A percentile compares a stretch with the other conserved stretches of the same genome.
Conservation (phyloP, 2,329 filamentous ascomycete genomes). For the Fusarium sp. region DNA sequence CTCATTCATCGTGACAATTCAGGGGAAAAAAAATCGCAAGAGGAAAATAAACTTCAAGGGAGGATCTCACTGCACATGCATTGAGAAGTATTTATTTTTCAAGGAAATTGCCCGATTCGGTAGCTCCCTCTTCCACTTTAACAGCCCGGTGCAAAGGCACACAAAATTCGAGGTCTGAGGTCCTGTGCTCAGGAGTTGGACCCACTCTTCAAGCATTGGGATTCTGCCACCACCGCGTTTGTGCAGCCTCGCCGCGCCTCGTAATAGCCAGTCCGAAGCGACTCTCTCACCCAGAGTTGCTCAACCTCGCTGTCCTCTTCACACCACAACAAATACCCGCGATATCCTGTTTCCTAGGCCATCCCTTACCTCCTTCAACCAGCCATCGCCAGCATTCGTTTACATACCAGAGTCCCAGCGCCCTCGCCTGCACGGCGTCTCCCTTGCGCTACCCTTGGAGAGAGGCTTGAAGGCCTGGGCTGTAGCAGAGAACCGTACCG, state of each 20-base stretch:
- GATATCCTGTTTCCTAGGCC: slow-evolving; percentile 17
- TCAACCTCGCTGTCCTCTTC: slow-evolving; percentile 9
- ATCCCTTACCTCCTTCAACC: slow-evolving; percentile 19
- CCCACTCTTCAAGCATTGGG: slow-evolving; percentile 12
- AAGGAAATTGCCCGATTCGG: neutral
- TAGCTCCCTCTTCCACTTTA: neutral
- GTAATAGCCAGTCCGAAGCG: slow-evolving; percentile 20
- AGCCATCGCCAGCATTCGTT: slow-evolving; percentile 22
- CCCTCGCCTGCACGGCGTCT: slow-evolving; percentile 25
- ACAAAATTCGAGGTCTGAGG: neutral
- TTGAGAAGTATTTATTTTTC: neutral
- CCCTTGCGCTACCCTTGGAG: slow-evolving; percentile 37
- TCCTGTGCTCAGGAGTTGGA: neutral
- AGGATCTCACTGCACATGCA: neutral
- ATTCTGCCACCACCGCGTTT: slow-evolving; percentile 33
- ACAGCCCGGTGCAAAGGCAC: neutral
- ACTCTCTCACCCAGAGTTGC: slow-evolving; percentile 8
- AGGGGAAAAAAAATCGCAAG: neutral
- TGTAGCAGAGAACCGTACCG: neutral
- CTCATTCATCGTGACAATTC: neutral
- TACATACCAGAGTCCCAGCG: slow-evolving; percentile 25
- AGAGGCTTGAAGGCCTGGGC: slow-evolving; percentile 30
- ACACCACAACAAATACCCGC: slow-evolving; percentile 17
- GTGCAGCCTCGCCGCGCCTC: slow-evolving; percentile 37
- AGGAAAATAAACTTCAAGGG: neutral